Base-by-base conservation (phyloP, 192 early-diverging fungal species). In the Phlyctochytrium arcticum region DNA sequence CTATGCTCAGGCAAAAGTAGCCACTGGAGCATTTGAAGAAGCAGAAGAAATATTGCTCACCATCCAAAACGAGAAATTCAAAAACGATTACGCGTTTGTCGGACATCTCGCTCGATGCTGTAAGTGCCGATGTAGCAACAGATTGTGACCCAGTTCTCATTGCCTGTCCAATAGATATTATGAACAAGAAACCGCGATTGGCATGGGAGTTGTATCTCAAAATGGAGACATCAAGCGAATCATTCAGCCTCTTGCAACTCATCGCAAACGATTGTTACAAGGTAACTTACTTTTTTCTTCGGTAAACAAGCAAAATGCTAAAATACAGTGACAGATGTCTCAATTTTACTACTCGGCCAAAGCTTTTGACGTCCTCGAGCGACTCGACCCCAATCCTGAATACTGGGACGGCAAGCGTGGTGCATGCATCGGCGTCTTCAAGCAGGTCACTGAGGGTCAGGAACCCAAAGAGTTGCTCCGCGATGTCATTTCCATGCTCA, bases 321-420 rank as follows among this genome's bases (percentile, higher is more conserved):
- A 27, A 35, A n/a, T 34, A 29, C 34, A 21, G 17, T 19, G 24
- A 17, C 30, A 80, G 73, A 80, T 72, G 63, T 58, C 65, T 8
- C 78, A 85, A 21, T 85, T 69, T 49, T 75, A 64, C 33, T 82
- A 71, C 63, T 61, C 84, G 0, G 80, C 82, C 3, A 85, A 85
- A 57, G 84, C 84, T 1, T 85, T 85, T 60, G 84, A 85, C 64
- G 84, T 85, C 12, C 64, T 85, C 6, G 84, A 85, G 57, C 62
- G 84, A 17, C 68, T 85, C 24, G 84, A 85, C 68, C 83, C 84
- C 8, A 82, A 69, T 47, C 78, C 81, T 12, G 84, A 85, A 51
- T 82, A 85, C 62, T 85, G 84, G 84, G 84, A 85, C 57, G 84
- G 84, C 27, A 85, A 85, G 53, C 74, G 84, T 21, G 84, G 84